Conservation (phyloP, 225 moss, liverwort and hornwort species). For the Marchantia polymorpha region DNA sequence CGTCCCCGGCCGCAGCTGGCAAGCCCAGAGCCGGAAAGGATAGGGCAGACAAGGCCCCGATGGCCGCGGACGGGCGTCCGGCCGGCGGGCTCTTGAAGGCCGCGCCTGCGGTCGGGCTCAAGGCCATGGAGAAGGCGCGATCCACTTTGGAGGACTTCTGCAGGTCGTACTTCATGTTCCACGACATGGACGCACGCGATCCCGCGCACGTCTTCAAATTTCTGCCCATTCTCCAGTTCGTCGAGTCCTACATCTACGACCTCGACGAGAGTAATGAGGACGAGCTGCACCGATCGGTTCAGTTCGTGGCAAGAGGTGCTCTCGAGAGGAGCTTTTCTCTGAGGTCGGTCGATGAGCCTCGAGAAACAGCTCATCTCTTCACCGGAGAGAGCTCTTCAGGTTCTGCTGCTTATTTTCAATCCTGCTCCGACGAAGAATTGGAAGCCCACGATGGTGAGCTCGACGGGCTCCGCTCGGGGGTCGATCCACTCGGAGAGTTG, state of each 20-base stretch:
- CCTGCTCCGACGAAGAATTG: constrained; percentile 6
- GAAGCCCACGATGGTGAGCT: neutral
- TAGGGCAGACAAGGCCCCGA: neutral
- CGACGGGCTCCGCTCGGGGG: constrained; percentile 36
- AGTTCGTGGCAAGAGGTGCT: neutral
- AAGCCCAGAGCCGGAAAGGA: neutral
- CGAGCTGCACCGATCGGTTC: constrained; percentile 33
- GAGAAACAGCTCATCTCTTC: neutral
- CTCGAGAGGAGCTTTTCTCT: neutral
- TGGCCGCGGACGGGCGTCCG: neutral
- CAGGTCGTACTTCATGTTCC: constrained; percentile 99
- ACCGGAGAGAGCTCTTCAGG: neutral
- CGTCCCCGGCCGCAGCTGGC: neutral
- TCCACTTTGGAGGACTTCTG: constrained; percentile 95
- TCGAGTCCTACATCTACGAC: constrained; percentile 86
- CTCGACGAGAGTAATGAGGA: constrained; percentile 89
- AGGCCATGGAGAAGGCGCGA: constrained; percentile 78
- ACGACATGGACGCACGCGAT: constrained; percentile 63
- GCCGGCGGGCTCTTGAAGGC: neutral
- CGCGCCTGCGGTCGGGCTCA: constrained; percentile 55
- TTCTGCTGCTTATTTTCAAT: constrained; percentile 14
- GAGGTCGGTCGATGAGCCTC: neutral
- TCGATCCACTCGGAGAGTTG: constrained; percentile 54
- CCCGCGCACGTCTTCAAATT: constrained; percentile 69
- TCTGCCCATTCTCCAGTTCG: constrained; percentile 76